Evolutionary conservation across 495 filamentous ascomycete genomes (phyloP), one percentile per base, ranked within the genome.

Genomic region (Lophium mytilinum): DNA sequence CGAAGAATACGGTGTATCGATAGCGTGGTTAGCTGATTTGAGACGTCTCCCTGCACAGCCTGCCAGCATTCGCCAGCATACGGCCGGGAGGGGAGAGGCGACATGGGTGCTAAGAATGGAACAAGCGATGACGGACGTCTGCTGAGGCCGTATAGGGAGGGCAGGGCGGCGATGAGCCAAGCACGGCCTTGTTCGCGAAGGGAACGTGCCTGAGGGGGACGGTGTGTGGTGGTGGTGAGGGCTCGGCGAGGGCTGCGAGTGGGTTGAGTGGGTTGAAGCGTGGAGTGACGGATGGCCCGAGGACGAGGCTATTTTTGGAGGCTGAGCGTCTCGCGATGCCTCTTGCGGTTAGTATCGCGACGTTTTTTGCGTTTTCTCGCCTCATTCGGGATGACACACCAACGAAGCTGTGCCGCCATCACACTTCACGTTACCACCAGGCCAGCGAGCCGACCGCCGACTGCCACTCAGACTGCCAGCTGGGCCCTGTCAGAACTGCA

Each of bases 1-100:
- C 52, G 56, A 41, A 52, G 52, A 53, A 56, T 56, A 63, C 61
- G 61, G 59, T 62, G 61, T 18, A 52, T 63, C 60, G 51, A 59
- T 63, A 63, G 61, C 46, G 61, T 46, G 37, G 48, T 24, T 45
- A 57, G 60, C 55, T 57, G 55, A 55, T 48, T 24, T 35, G 42
- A 36, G 55, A 37, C 11, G 24, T 15, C 2, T 33, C 19, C 41
- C 35, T 33, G 56, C 56, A 63, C 56, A 59, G 61, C 61, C 61
- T 37, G 52, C 49, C 19, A 7, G 61, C 30, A 5, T 19, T 2
- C 24, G 24, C 24, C 24, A 30, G 24, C 24, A 30, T 30, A 30
- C 24, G 24, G 24, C 24, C 24, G 24, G 3, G 24, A 15, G 19
- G 11, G 53, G 11, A 19, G n/a, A 37, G 52, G 53, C 17, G 43